Evolutionary conservation across 495 filamentous ascomycete species (phyloP), one percentile per base, ranked within the genome.

Genomic region (Penicillium goetzii): DNA sequence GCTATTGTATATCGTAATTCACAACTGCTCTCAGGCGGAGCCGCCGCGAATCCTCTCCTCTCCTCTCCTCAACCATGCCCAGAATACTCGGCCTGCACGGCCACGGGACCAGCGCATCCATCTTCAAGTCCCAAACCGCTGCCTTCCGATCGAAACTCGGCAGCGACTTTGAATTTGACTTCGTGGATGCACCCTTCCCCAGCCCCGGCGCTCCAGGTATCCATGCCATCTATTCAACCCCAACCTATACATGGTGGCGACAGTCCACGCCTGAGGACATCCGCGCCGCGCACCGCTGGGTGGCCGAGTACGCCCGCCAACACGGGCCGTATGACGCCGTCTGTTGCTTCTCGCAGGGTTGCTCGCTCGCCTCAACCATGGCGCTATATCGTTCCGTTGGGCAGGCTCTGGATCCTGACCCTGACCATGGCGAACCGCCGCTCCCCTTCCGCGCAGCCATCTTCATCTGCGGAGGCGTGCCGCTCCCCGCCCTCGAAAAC

Each of bases 311-410:
- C 45, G 40, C 82, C 12, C 68, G 74, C 1, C 50, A 55, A 4
- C 60, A 81, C 49, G 81, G 78, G 0, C 80, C 80, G 8, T 85
- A 79, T 66, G 83, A 85, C 67, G 73, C 72, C 21, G 71, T 86
- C 14, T 65, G 81, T 56, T 70, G 74, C 56, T 84, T 81, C 65
- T 81, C 80, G 26, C 77, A 85, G 55, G 81, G 54, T 3, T 56
- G 54, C n/a, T 19, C 32, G n/a, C 32, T 56, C 6, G 36, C 36
- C 34, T 30, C 54, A 10, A 56, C 15, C 19, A 40, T 40, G 54
- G n/a, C 33, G 2, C 34, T 26, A 10, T 36, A 36, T 14, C 34
- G 10, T 3, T 36, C 34, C 7, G 14, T 36, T 1, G 34, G 14
- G 34, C 10, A 36, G 14, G 34, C 14, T 14, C 34, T 36, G 10